These are phyloP conservation scores for Waltergamsia citrina DNA, from an alignment of 2,329 filamentous ascomycete genomes.

Conservation along the genomic window DNA sequence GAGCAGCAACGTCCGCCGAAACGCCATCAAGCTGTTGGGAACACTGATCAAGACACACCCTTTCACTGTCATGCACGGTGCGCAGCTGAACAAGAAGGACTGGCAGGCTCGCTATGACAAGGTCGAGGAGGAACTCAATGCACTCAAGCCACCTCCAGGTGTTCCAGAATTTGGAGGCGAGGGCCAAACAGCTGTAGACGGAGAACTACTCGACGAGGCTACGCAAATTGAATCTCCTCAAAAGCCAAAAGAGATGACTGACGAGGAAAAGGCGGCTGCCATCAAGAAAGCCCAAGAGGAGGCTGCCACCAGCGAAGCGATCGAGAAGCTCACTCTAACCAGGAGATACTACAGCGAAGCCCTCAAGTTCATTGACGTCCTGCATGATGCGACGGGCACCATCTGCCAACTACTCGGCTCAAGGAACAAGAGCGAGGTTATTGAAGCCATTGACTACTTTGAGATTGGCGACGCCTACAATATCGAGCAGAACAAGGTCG, in stretches of 20 bases:
- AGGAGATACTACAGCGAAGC: constrained; percentile 90
- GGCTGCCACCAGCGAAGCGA: constrained; percentile 78
- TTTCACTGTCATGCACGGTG: constrained; percentile 85
- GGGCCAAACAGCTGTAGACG: constrained; percentile 64
- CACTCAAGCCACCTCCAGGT: constrained; percentile 72
- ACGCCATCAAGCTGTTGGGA: constrained; percentile 86
- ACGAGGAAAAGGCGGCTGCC: constrained; percentile 65
- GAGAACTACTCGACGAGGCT: constrained; percentile 74
- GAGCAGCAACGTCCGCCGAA: constrained; percentile 92
- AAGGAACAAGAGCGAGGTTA: constrained; percentile 96
- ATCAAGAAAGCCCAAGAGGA: constrained; percentile 77
- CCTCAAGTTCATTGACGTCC: constrained; percentile 82
- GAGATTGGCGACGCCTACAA: constrained; percentile 93
- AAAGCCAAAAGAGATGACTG: constrained; percentile 59
- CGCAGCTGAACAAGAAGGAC: constrained; percentile 73
- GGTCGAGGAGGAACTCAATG: constrained; percentile 73
- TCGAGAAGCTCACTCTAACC: constrained; percentile 80
- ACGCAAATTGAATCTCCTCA: constrained; percentile 68
- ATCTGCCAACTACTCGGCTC: constrained; percentile 86
- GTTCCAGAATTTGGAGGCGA: constrained; percentile 52
- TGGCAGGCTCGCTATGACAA: constrained; percentile 77
- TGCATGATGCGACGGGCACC: constrained; percentile 71
- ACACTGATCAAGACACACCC: constrained; percentile 89
- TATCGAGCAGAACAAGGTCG: constrained; percentile 83
- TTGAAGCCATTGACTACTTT: constrained; percentile 98